These are phyloP conservation scores for Beauveria sp. DNA, from an alignment of 2,329 filamentous ascomycete species.

Conservation along the genomic window DNA sequence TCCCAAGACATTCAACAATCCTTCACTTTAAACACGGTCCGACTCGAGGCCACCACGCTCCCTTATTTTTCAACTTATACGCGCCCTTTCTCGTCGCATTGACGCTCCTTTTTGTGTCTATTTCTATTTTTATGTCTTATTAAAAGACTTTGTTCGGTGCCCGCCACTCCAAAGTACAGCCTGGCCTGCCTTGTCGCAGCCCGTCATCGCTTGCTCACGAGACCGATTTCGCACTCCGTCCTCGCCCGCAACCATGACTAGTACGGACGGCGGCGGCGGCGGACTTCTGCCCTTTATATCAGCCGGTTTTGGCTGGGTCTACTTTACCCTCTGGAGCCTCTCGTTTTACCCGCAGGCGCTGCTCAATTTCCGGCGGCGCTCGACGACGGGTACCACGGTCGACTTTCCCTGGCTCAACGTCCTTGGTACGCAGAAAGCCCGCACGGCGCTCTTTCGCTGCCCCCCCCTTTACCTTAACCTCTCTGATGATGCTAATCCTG, in stretches of 20 bases:
- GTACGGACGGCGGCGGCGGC: too few relatives aligned
- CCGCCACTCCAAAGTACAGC: too few relatives aligned
- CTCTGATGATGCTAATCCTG: background rate
- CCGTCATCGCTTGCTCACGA: too few relatives aligned
- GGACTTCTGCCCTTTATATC: conserved; percentile 42
- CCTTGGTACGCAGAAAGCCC: conserved; percentile 34
- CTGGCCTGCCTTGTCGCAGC: too few relatives aligned
- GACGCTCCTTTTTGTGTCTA: background rate
- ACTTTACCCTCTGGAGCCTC: conserved; percentile 69
- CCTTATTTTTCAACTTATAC: background rate
- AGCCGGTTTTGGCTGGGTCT: conserved; percentile 65
- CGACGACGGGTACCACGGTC: conserved; percentile 76
- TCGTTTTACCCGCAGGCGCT: conserved; percentile 91
- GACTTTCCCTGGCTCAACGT: conserved; percentile 77
- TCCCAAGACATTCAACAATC: background rate
- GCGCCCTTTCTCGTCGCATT: background rate
- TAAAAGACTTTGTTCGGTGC: too few relatives aligned
- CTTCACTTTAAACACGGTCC: background rate
- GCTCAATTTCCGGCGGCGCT: conserved; percentile 67
- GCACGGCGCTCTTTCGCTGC: too few relatives aligned
- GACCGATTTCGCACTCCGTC: too few relatives aligned
- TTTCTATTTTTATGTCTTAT: background rate
- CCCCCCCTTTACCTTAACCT: too few relatives aligned
- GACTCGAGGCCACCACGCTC: background rate
- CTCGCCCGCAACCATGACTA: background rate